These are phyloP conservation scores for Asterella californica DNA, from an alignment of 225 moss, liverwort and hornwort species.

Conservation along the genomic window DNA sequence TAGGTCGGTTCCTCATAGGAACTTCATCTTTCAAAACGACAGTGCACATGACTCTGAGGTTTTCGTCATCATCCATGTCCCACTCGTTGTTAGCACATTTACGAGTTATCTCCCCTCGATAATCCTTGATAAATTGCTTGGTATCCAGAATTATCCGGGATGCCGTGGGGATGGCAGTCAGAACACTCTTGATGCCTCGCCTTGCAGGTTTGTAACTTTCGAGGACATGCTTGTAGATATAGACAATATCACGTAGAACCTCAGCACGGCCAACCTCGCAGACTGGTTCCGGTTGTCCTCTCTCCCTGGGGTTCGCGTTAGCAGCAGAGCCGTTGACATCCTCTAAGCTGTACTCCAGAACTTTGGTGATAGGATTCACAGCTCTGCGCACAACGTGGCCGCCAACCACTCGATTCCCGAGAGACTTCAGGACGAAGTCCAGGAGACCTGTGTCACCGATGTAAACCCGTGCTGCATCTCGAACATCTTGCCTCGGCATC, in stretches of 20 bases:
- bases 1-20: conserved; percentile 73
- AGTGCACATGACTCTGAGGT: conserved; percentile 91
- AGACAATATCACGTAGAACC: conserved; percentile 87
- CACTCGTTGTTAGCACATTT: conserved; percentile 93
- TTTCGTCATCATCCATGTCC: conserved; percentile 98
- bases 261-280: conserved; percentile 95
- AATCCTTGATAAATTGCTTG: conserved; percentile 98
- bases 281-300: conserved; percentile 69
- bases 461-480: conserved; percentile 98
- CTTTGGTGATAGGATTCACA: conserved; percentile 98
- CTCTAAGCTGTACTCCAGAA: conserved; percentile 90
- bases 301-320: conserved; percentile 35
- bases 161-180: conserved; percentile 93
- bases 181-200: conserved; percentile 75
- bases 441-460: conserved; percentile 97
- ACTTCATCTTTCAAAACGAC: conserved; percentile 88
- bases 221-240: conserved; percentile 94
- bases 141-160: conserved; percentile 90
- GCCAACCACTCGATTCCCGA: conserved; percentile 93
- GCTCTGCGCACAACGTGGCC: conserved; percentile 85
- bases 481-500: conserved; percentile 98
- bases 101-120: conserved; percentile 89
- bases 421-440: conserved; percentile 91
- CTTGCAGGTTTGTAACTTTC: conserved; percentile 97
- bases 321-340: conserved; percentile 49